phyloP scores from a whole-genome alignment of 2,329 filamentous ascomycete genomes.

The Xylaria sp. region DNA sequence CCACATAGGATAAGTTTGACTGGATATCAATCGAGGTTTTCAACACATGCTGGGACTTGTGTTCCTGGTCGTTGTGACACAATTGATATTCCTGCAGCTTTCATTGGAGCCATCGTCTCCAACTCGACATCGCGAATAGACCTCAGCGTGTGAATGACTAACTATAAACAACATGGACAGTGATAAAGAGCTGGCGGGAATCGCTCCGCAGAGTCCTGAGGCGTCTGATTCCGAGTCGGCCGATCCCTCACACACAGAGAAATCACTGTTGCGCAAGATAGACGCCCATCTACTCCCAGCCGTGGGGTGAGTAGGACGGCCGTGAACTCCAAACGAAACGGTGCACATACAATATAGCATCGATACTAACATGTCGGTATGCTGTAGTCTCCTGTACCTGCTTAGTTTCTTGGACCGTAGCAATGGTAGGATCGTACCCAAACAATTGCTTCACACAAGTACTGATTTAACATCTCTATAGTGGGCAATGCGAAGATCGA shows the following conservation, averaged over 20 bases:
- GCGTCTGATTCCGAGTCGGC: conserved; percentile 41
- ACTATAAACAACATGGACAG: conserved; percentile 20
- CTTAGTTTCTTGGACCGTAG: conserved; percentile 68
- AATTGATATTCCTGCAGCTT: neutral
- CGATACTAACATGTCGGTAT: conserved; percentile 13
- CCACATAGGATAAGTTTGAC: neutral
- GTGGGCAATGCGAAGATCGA: conserved; percentile 69
- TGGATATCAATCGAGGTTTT: neutral
- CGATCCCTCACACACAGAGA: conserved; percentile 60
- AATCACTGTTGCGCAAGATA: conserved; percentile 66
- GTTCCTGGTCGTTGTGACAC: neutral
- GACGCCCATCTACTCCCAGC: conserved; percentile 64
- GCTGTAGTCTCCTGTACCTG: conserved; percentile 59
- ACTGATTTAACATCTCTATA: conserved; percentile 45
- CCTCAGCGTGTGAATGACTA: neutral
- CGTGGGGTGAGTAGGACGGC: conserved; percentile 52
- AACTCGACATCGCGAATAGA: neutral
- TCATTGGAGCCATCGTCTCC: neutral
- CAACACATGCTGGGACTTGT: neutral
- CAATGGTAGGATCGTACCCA: conserved; percentile 57
- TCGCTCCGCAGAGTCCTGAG: conserved; percentile 31
- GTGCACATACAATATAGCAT: neutral
- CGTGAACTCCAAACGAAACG: neutral
- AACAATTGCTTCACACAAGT: conserved; percentile 48
- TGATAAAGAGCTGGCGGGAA: conserved; percentile 35